Base-by-base conservation (phyloP, 441 rosid genomes). In the Populus hybrid region DNA sequence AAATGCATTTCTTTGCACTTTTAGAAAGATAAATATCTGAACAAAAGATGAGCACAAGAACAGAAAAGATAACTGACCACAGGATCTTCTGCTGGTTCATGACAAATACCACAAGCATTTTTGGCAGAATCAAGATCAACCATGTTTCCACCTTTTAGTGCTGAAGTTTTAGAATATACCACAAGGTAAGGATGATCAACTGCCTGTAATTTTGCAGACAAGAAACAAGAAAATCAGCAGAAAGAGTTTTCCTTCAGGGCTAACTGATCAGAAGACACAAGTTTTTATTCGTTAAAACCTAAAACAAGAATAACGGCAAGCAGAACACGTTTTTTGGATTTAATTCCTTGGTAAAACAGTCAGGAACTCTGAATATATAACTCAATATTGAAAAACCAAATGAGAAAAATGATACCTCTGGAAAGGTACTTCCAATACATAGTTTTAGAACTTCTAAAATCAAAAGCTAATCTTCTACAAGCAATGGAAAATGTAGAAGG, bases 131-230 rank as follows among this genome's bases (percentile, higher is more conserved):
- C 89, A 75, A 74, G 42, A 76, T 85, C 83, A 69, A 24, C 75
- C 67, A 65, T 34, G 74, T 53, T 80, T 75, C 77, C 93, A 78
- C 78, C 84, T 50, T 86, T 91, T 65, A 69, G 79, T 30, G 85
- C 84, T 59, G 91, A 87, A 82, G 91, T 70, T 83, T 46, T 84
- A 18, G 99, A 96, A 84, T 91, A 89, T 76, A 85, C 95, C 67
- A 96, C 99, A 74, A 96, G 98, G 85, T 94, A 96, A 61, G 98
- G 99, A 85, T 96, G 99, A 88, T 93, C 96, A 84, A 96, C 98
- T 78, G 98, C 98, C 98, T 96, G 89, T 42, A 83, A 77, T 81
- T 81, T 84, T 46, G 79, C 76, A 78, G 67, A 70, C 73, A 30
- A 35, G 36, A 78, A 70, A 21, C 23, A 40, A 64, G 50, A 80